phyloP scores from a whole-genome alignment of 306 rosid species.

The Cucumis melo region DNA sequence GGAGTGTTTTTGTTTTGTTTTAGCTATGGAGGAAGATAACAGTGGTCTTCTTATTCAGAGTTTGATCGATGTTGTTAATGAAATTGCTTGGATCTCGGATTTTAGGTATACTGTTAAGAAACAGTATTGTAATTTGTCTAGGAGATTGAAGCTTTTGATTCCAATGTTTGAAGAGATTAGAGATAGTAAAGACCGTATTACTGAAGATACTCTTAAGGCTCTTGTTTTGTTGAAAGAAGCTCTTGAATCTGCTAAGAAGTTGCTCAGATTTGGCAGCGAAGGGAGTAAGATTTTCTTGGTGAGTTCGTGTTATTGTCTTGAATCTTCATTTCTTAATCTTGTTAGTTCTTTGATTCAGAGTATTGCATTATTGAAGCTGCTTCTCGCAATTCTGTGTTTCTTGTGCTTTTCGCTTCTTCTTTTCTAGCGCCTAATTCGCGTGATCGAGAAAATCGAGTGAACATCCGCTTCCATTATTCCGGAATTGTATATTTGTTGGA shows the following conservation, averaged over 20 bases:
- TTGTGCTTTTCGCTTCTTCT: neutral
- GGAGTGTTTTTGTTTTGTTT: neutral
- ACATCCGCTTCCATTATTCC: neutral
- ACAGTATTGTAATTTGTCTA: conserved; percentile 73
- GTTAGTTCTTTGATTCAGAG: neutral
- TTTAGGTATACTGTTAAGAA: conserved; percentile 68
- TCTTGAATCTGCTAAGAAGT: conserved; percentile 50
- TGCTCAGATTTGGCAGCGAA: conserved; percentile 71
- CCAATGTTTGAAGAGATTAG: conserved; percentile 94
- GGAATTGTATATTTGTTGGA: neutral
- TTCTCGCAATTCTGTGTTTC: neutral
- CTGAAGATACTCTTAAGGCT: conserved; percentile 38
- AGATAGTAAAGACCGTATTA: conserved; percentile 31
- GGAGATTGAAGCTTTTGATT: conserved; percentile 73
- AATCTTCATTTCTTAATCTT: neutral
- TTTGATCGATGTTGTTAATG: conserved; percentile 50
- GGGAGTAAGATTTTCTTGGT: conserved; percentile 93
- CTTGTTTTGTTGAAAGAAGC: conserved; percentile 43
- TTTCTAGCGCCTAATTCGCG: neutral
- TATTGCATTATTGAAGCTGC: neutral
- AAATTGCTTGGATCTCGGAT: conserved; percentile 68
- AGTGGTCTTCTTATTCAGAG: conserved; percentile 24
- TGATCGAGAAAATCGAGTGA: neutral
- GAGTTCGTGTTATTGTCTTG: conserved; percentile 16
- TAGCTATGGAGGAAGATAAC: conserved; percentile 59